Evolutionary conservation across 2,329 filamentous ascomycete genomes (phyloP).

Genomic region (Aureobasidium leucospermi): DNA sequence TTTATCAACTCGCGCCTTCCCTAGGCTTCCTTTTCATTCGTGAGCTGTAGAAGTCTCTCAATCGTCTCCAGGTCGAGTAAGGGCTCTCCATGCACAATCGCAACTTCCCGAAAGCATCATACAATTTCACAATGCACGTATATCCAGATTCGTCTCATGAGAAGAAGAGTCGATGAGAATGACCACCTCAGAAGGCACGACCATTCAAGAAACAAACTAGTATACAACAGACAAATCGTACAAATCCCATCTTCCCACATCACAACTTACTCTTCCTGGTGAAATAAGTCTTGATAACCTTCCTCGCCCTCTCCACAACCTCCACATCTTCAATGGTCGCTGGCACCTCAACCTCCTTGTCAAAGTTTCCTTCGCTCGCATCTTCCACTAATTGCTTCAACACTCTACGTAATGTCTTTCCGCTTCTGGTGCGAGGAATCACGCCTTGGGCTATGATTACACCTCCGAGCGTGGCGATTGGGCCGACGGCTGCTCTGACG

Average conservation of each 20-base stretch:
- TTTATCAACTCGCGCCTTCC: too few relatives aligned
- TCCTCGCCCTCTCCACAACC: constrained; percentile 67
- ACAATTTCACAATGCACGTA: too few relatives aligned
- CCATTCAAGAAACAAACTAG: too few relatives aligned
- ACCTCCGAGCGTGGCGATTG: constrained; percentile 78
- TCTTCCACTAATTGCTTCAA: constrained; percentile 80
- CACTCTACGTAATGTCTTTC: constrained; percentile 80
- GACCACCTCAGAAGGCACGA: too few relatives aligned
- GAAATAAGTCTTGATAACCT: constrained; percentile 71
- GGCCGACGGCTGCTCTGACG: constrained; percentile 74
- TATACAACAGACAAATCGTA: too few relatives aligned
- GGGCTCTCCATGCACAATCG: too few relatives aligned
- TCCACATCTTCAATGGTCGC: constrained; percentile 76
- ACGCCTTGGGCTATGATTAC: constrained; percentile 78
- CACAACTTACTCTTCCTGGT: constrained; percentile 29
- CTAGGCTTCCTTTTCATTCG: too few relatives aligned
- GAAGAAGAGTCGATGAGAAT: too few relatives aligned
- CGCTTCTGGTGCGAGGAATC: constrained; percentile 87
- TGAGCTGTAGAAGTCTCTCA: too few relatives aligned
- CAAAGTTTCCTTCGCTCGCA: constrained; percentile 64
- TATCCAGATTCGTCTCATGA: too few relatives aligned
- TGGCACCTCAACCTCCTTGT: constrained; percentile 65
- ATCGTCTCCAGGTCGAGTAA: too few relatives aligned
- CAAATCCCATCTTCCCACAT: background rate
- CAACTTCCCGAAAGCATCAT: too few relatives aligned